Evolutionary conservation across 2,329 filamentous ascomycete genomes (phyloP), one percentile per base, ranked within the genome.

Genomic region (Scedosporium minutisporum): DNA sequence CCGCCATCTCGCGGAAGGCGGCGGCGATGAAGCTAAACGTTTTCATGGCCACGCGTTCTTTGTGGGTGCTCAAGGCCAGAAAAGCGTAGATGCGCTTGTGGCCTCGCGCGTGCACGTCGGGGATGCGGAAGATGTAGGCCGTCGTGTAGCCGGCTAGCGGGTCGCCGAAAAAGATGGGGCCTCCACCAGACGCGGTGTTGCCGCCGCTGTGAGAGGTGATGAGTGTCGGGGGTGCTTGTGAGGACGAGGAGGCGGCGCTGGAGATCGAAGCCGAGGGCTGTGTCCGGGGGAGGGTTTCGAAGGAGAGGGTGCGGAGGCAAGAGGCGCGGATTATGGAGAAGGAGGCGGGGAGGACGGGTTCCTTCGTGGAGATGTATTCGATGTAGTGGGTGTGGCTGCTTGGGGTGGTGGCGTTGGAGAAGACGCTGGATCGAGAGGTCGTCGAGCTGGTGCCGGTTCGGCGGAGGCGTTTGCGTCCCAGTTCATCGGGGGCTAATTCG

Each of bases 81-180:
- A 89, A 84, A 10, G 86, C 86, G 68, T 89, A 89, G 12, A 88
- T 83, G n/a, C 86, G 81, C 72, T 87, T 86, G 67, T 87, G 83
- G 4, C 86, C 86, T 12, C 86, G 83, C 14, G 86, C 86, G 65
- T 87, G 85, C 42, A 87, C 77, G 69, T 89, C 86, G 6, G 86
- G 83, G 51, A 89, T 86, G 27, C 86, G 85, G 69, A 89, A 89
- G 66, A 88, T 86, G 71, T 87, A 88, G 14, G 86, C 86, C 0
- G 86, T 89, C 0, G 86, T 89, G 72, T 87, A 88, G 33, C 86
- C 86, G 1, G 85, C 82, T 0, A 82, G 71, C 1, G 84, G 79
- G 68, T 89, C 86, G 33, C 86, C 86, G 64, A 89, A 88, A 71
- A 89, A 87, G 61, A 89, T 87, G 33, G 86, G 85, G 0, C 86